phyloP scores from a whole-genome alignment of 169 alveolate species.

The Cystoisospora suis region DNA sequence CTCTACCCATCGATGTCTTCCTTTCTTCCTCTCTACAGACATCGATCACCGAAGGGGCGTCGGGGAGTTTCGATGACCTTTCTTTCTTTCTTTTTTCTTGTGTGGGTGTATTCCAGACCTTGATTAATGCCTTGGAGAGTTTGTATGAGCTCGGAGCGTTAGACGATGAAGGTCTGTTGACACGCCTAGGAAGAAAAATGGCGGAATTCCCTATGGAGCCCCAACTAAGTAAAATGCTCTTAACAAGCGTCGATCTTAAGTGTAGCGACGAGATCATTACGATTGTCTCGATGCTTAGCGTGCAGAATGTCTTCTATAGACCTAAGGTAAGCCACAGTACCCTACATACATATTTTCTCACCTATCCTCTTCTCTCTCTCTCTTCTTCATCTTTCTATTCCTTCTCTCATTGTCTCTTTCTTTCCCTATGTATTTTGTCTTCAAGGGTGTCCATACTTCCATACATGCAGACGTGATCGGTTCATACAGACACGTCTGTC shows the following conservation, averaged over 20 bases:
- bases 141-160: constrained; percentile 97
- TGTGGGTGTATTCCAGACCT: constrained; percentile 86
- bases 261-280: constrained; percentile 98
- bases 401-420: too few species aligned
- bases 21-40: too few species aligned
- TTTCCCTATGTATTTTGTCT: too few species aligned
- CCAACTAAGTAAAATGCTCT: constrained; percentile 93
- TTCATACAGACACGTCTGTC: too few species aligned
- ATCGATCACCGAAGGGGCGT: too few species aligned
- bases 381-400: too few species aligned
- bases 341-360: neutral
- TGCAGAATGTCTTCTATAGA: constrained; percentile 96
- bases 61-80: too few species aligned
- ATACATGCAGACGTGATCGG: too few species aligned
- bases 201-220: constrained; percentile 99
- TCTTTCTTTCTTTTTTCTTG: too few species aligned
- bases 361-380: neutral
- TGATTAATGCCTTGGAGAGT: constrained; percentile 97
- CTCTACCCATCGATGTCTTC: too few species aligned
- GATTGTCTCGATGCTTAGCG: constrained; percentile 97
- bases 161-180: constrained; percentile 99
- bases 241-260: constrained; percentile 96
- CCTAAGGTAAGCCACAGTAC: constrained; percentile 81
- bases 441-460: too few species aligned
- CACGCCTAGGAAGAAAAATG: constrained; percentile 99